These are phyloP conservation scores for Cardamine resedifolia DNA, from an alignment of 345 rosid species.

Conservation along the genomic window DNA sequence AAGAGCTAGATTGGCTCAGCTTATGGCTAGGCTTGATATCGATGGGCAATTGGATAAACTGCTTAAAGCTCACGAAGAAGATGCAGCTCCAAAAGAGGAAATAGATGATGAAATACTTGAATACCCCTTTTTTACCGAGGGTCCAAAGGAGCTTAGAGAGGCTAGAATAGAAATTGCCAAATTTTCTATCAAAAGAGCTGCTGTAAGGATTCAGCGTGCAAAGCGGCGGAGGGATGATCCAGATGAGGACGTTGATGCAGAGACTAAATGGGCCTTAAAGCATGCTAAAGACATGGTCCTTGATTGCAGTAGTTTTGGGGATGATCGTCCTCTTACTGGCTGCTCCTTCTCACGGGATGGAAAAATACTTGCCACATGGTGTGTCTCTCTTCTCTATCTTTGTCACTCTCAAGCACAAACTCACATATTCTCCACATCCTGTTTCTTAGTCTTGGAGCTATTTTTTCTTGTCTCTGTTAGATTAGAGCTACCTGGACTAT, in stretches of 20 bases:
- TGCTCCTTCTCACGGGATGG: slow-evolving; percentile 90
- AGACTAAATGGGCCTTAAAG: slow-evolving; percentile 68
- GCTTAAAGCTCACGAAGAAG: slow-evolving; percentile 87
- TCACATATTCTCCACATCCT: not conserved
- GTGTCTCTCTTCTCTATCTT: slow-evolving; percentile 23
- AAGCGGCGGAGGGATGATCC: slow-evolving; percentile 82
- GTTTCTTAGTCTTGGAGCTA: not conserved
- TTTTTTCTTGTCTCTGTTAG: not conserved
- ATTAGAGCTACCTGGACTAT: not conserved
- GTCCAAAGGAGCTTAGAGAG: slow-evolving; percentile 64
- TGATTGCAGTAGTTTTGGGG: slow-evolving; percentile 85
- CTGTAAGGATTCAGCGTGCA: slow-evolving; percentile 66
- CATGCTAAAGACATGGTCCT: slow-evolving; percentile 69
- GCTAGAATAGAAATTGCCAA: slow-evolving; percentile 79
- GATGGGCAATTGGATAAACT: slow-evolving; percentile 83
- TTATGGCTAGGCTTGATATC: slow-evolving; percentile 83
- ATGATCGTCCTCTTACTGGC: slow-evolving; percentile 87
- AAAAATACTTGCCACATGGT: slow-evolving; percentile 87
- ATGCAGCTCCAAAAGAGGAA: slow-evolving; percentile 57
- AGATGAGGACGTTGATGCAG: slow-evolving; percentile 89
- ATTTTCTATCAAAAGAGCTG: slow-evolving; percentile 67
- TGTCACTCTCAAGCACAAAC: slow-evolving; percentile 9
- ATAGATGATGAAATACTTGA: slow-evolving; percentile 60
- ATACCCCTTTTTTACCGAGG: slow-evolving; percentile 88
- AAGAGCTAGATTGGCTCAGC: slow-evolving; percentile 77